Evolutionary conservation across 2,329 filamentous ascomycete genomes (phyloP), one percentile per base, ranked within the genome.

Genomic region (Anthostomella pinea): DNA sequence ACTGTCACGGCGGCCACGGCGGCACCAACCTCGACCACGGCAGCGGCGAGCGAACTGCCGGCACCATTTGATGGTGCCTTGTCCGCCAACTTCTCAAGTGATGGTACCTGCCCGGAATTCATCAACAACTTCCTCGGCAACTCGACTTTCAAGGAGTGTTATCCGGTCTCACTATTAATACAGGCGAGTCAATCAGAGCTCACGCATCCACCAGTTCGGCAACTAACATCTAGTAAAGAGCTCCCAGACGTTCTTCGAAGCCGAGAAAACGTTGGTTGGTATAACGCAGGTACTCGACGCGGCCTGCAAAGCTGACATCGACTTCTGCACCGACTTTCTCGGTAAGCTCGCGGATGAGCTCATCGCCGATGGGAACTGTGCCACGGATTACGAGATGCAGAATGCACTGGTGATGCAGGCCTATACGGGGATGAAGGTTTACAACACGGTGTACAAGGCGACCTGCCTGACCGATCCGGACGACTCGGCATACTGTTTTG

Each of bases 101-200:
- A 63, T 8, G 65, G 68, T 33, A 73, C 67, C 5, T 90, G 85
- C 54, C 77, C 80, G 3, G 58, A 58, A 5, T 90, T 91, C 63
- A 82, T 95, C 60, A 69, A 76, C 33, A 61, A 60, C 3, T 79
- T 95, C 52, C 72, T 93, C 33, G 66, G 64, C 30, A 77, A 87
- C 56, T 57, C 72, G 5, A 80, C 77, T 3, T 88, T 93, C 51
- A 75, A 78, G 49, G 61, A 73, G 33, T 97, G 91, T 66, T 79
- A 90, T 49, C 87, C 91, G 0, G 71, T 96, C 39, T 95, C 90
- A 1, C 72, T 95, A 52, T 76, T 97, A 47, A 70, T 97, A 8
- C 79, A 86, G 69, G 85, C 87, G 66, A 57, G 76, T 57, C 8
- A 20, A 22, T 26, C 33, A 33, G 42, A 25, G 23, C 35, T 44